Evolutionary conservation across 495 filamentous ascomycete species (phyloP).

Genomic region (Trichoderma gamsii): DNA sequence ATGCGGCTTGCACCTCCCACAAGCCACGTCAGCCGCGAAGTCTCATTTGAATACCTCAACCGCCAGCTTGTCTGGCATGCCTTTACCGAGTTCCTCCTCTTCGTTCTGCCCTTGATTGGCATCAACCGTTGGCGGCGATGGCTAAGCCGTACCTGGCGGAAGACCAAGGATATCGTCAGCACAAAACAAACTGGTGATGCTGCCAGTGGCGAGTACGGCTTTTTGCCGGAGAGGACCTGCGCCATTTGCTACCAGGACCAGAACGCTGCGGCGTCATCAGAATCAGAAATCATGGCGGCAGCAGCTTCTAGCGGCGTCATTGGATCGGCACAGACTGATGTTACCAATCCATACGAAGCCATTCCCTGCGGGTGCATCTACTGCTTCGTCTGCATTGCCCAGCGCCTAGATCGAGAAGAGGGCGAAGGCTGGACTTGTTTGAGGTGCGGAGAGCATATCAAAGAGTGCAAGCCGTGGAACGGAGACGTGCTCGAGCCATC

Average conservation of each 20-base stretch:
- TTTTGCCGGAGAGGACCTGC: conserved; percentile 88
- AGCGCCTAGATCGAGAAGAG: conserved; percentile 83
- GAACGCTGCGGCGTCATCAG: conserved; percentile 61
- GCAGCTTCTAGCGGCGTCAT: conserved; percentile 63
- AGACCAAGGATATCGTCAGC: conserved; percentile 58
- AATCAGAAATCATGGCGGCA: conserved; percentile 61
- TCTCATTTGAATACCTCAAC: conserved; percentile 96
- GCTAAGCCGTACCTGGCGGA: conserved; percentile 77
- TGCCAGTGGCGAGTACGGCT: conserved; percentile 69
- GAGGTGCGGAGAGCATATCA: conserved; percentile 77
- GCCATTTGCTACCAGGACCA: conserved; percentile 97
- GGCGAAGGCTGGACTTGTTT: conserved; percentile 96
- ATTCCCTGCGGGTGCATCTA: conserved; percentile 89
- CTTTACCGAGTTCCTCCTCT: conserved; percentile 95
- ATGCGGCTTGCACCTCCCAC: conserved; percentile 80
- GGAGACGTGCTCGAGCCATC: conserved; percentile 72
- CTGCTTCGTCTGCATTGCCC: conserved; percentile 95
- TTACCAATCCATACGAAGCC: conserved; percentile 93
- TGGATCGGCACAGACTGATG: conserved; percentile 85
- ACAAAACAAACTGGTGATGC: conserved; percentile 40
- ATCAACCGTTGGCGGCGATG: conserved; percentile 89
- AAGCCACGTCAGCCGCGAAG: conserved; percentile 76
- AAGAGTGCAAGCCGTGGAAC: conserved; percentile 87
- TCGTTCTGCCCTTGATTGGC: conserved; percentile 87
- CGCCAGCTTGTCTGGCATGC: conserved; percentile 98